Conservation (phyloP, 169 alveolate genomes). For the Cryptosporidium baileyi region DNA sequence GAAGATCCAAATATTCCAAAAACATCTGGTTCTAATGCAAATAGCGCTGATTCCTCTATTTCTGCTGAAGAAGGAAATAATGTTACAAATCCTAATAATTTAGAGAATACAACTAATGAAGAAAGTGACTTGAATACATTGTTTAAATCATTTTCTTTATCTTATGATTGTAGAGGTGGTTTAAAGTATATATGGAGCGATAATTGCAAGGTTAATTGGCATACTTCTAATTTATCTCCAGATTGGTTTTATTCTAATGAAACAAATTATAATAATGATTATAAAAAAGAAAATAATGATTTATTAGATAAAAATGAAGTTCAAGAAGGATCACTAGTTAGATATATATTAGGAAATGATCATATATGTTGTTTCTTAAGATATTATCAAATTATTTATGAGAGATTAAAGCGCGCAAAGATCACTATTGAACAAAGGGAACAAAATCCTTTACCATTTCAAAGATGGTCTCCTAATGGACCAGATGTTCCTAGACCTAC, state of each 20-base stretch:
- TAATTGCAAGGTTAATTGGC: conserved; percentile 66
- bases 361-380: conserved; percentile 73
- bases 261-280: neutral
- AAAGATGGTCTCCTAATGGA: conserved; percentile 71
- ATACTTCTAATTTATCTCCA: conserved; percentile 45
- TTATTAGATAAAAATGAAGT: neutral
- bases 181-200: conserved; percentile 61
- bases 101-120: conserved; percentile 37
- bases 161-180: conserved; percentile 67
- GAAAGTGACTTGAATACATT: conserved; percentile 40
- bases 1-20: conserved; percentile 46
- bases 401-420: conserved; percentile 76
- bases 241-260: conserved; percentile 55
- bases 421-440: conserved; percentile 55
- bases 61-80: conserved; percentile 12
- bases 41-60: neutral
- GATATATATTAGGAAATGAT: conserved; percentile 66
- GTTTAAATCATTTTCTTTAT: conserved; percentile 22
- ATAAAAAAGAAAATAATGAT: neutral
- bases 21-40: neutral
- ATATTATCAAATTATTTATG: conserved; percentile 76
- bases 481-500: conserved; percentile 70
- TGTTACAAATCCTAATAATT: conserved; percentile 5
- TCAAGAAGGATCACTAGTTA: conserved; percentile 7
- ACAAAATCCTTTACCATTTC: conserved; percentile 65